Evolutionary conservation across 345 rosid species (phyloP), one percentile per base, ranked within the genome.

Genomic region (Adansonia digitata): DNA sequence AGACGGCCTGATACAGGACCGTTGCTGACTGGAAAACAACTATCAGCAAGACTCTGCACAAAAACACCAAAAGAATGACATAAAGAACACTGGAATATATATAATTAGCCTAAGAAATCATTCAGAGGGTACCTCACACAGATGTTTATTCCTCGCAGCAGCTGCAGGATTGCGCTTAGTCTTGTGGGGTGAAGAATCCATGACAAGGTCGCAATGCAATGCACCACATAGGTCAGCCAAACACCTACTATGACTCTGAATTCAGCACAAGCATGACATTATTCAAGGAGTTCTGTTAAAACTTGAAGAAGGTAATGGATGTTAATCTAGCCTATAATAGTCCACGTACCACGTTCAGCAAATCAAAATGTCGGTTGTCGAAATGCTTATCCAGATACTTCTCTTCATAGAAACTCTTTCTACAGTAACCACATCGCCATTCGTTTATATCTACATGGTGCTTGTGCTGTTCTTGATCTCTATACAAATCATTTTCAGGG

Each of bases 401-500:
- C 79, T 95, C 99, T 59, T 90, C 90, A 29, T 86, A 88, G 84
- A 93, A 95, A 74, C 86, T 90, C 84, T 95, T 95, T 81, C 83
- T 90, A 85, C 99, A 95, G 80, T 91, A 95, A 75, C 92, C 96
- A 80, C 99, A 95, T 46, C 71, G 84, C 98, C 99, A 95, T 75
- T 95, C 97, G 37, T 82, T 89, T n/a, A 90, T 45, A 79, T 88
- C 97, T 31, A 88, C 78, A 22, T 88, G 96, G 81, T 86, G 77
- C 91, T 93, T 95, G 78, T 95, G 93, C 73, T 85, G 81, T 84
- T 93, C 99, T 72, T 95, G 99, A 78, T 93, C 98, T 81, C 93
- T 85, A 73, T 85, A 93, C 77, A 95, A 76, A 79, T 95, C 96
- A 81, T 90, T 89, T 74, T 85, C 86, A 1, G 88, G 90, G 81